Percentiles rank a stretch among this genome's conserved stretches.
These are phyloP conservation scores for Paecilomyces formosus DNA, from an alignment of 2,329 filamentous ascomycete species.

Conservation along the genomic window DNA sequence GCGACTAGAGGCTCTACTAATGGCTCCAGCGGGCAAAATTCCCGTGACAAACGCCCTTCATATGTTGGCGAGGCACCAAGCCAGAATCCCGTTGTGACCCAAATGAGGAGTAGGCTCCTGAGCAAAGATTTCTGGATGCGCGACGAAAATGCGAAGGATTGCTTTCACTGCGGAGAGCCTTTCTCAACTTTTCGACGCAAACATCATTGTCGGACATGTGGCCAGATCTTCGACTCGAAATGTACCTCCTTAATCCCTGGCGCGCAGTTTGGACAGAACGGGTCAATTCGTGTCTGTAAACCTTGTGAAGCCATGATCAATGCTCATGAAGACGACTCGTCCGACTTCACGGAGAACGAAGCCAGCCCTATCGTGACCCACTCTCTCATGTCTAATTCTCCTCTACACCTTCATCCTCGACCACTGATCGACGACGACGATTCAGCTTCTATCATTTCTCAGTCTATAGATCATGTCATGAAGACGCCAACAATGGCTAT, in stretches of 20 bases:
- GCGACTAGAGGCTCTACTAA: conserved; percentile 22
- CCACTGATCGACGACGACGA: conserved; percentile 41
- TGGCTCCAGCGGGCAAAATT: conserved; percentile 10
- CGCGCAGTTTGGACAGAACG: conserved; percentile 76
- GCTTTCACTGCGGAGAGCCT: conserved; percentile 80
- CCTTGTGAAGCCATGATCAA: conserved; percentile 88
- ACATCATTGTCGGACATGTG: conserved; percentile 89
- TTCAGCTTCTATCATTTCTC: conserved; percentile 38
- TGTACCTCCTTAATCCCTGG: conserved; percentile 90
- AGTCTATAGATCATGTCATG: conserved; percentile 38
- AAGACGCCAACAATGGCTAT: conserved; percentile 57
- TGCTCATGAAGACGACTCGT: conserved; percentile 81
- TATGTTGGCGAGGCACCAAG: conserved; percentile 12
- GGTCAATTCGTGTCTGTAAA: conserved; percentile 82
- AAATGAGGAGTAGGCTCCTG: conserved; percentile 77
- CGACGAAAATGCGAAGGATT: conserved; percentile 96
- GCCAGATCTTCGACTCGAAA: conserved; percentile 97
- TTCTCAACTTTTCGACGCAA: conserved; percentile 94
- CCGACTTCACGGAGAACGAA: conserved; percentile 74
- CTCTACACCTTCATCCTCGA: conserved; percentile 39
- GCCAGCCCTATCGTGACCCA: conserved; percentile 56
- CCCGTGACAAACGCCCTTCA: conserved; percentile 12
- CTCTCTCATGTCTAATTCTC: conserved; percentile 55
- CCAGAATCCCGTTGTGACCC: conserved; percentile 38
- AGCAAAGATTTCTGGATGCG: conserved; percentile 99